Evolutionary conservation across 352 stramenopile genomes (phyloP).

Genomic region (Pythium aquatile): DNA sequence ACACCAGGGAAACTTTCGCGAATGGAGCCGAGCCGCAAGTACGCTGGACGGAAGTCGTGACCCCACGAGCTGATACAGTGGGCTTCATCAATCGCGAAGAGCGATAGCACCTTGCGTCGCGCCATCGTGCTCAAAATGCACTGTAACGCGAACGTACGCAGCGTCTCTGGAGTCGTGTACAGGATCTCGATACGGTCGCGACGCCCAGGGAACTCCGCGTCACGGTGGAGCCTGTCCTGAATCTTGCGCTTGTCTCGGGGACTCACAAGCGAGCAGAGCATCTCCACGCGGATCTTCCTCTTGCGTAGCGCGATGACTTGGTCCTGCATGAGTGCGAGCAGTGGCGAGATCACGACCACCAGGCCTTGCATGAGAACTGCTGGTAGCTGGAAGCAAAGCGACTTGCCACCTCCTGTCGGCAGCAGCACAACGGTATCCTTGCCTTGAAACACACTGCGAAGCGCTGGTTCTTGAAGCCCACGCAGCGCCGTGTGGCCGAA

Average conservation of each 20-base stretch:
- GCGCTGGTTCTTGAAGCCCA: conserved; percentile 36
- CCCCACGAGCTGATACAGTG: conserved; percentile 92
- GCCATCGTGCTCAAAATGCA: conserved; percentile 32
- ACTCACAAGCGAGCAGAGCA: conserved; percentile 48
- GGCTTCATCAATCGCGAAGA: conserved; percentile 87
- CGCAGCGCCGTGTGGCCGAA: conserved; percentile 45
- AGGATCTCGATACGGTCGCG: conserved; percentile 54
- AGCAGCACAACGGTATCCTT: conserved; percentile 86
- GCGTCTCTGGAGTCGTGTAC: conserved; percentile 87
- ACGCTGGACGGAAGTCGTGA: conserved; percentile 86
- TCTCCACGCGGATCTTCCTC: conserved; percentile 44
- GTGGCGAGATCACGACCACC: conserved; percentile 84
- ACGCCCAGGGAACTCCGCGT: conserved; percentile 16
- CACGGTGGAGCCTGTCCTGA: conserved; percentile 27
- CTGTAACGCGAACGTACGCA: conserved; percentile 57
- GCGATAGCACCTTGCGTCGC: conserved; percentile 29
- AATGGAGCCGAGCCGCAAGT: conserved; percentile 43
- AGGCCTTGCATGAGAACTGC: conserved; percentile 59
- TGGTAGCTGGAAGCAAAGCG: conserved; percentile 95
- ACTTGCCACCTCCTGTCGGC: conserved; percentile 97
- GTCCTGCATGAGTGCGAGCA: conserved; percentile 89
- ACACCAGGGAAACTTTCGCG: conserved; percentile 32
- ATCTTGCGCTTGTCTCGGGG: conserved; percentile 29
- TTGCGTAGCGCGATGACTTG: conserved; percentile 66
- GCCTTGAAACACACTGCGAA: conserved; percentile 35